phyloP scores from a whole-genome alignment of 331 rosid species.

The Quercus lobata region DNA sequence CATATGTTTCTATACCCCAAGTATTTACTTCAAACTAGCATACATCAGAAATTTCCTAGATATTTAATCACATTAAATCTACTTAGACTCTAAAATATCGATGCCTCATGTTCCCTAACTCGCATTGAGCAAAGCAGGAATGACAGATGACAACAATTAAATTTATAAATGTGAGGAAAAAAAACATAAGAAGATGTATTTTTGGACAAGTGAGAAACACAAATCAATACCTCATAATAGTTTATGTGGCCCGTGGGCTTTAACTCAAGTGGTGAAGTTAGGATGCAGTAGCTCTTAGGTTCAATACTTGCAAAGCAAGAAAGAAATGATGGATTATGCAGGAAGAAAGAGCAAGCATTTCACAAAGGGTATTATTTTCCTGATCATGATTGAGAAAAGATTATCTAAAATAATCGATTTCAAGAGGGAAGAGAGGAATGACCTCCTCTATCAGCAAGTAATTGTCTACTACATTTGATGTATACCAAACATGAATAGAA shows the following conservation, averaged over 20 bases:
- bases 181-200: not conserved
- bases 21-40: not conserved
- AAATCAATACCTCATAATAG: not conserved
- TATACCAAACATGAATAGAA: not conserved
- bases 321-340: not conserved
- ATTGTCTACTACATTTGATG: not conserved
- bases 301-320: not conserved
- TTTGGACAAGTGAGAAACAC: not conserved
- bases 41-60: not conserved
- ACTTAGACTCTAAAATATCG: not conserved
- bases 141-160: not conserved
- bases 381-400: no score
- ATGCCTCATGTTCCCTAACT: not conserved
- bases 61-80: not conserved
- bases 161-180: not conserved
- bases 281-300: not conserved
- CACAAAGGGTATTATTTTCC: not conserved
- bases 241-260: not conserved
- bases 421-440: not conserved
- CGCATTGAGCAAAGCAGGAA: not conserved
- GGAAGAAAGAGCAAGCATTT: not conserved
- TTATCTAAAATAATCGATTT: not conserved
- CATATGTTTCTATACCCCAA: not conserved
- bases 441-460: not conserved
- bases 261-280: not conserved